These are phyloP conservation scores for Eucalyptus microcorys DNA, from an alignment of 345 rosid species.

Conservation along the genomic window DNA sequence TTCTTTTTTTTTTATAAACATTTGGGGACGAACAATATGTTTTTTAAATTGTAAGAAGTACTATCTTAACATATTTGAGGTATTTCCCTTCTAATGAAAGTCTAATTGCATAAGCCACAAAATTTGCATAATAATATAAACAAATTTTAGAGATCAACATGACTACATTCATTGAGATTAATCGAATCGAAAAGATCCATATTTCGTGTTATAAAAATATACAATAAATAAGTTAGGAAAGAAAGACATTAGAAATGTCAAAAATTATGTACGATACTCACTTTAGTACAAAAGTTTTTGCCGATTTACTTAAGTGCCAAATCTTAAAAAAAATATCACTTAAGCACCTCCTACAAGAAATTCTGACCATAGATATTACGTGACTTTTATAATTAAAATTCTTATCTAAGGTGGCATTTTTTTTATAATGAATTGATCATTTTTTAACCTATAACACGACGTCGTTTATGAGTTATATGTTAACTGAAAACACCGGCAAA, in stretches of 20 bases:
- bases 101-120: not conserved
- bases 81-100: not conserved
- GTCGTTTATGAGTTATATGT: rapidly evolving
- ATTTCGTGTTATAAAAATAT: not conserved
- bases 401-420: too few species aligned
- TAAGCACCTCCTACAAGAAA: too few species aligned
- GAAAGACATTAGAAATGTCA: rapidly evolving
- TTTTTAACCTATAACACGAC: rapidly evolving
- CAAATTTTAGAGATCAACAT: not conserved
- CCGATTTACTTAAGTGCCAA: rapidly evolving
- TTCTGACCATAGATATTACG: rapidly evolving
- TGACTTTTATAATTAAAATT: too few species aligned
- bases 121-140: not conserved
- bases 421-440: too few species aligned
- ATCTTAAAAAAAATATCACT: too few species aligned
- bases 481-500: rapidly evolving
- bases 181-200: not conserved
- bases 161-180: not conserved
- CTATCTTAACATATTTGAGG: not conserved
- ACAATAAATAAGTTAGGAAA: rapidly evolving
- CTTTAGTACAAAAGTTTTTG: too few species aligned
- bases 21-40: not conserved
- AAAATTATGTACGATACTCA: rapidly evolving
- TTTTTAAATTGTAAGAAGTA: not conserved
- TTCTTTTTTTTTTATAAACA: rapidly evolving